These are phyloP conservation scores for Lachancea sp. DNA, from an alignment of 805 yeast species.

Conservation along the genomic window DNA sequence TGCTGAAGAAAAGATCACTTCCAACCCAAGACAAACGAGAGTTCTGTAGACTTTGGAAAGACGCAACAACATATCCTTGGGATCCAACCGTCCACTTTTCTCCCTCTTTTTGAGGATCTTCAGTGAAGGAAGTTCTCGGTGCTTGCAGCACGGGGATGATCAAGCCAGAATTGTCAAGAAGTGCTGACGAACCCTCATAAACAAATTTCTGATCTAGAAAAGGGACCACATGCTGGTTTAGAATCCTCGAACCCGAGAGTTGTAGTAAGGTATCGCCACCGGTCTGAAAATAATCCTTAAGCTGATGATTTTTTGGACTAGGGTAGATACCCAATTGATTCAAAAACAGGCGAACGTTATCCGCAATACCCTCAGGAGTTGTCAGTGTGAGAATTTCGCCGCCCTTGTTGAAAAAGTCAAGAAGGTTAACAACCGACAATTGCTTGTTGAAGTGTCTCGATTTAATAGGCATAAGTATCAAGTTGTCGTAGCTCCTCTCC, in stretches of 20 bases:
- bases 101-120: conserved; percentile 49
- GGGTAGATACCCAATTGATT: conserved; percentile 80
- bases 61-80: conserved; percentile 70
- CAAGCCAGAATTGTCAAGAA: conserved; percentile 60
- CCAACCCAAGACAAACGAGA: conserved; percentile 83
- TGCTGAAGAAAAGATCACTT: conserved; percentile 46
- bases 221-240: conserved; percentile 14
- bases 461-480: conserved; percentile 55
- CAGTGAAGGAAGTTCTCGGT: conserved; percentile 57
- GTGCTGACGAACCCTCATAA: conserved; percentile 58
- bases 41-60: conserved; percentile 71
- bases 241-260: conserved; percentile 12
- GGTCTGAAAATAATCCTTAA: conserved; percentile 58
- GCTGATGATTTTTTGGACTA: conserved; percentile 62
- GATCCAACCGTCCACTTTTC: conserved; percentile 72
- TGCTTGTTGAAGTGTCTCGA: conserved; percentile 38
- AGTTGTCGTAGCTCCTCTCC: conserved; percentile 44
- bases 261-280: conserved; percentile 12
- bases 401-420: conserved; percentile 55
- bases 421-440: conserved; percentile 43
- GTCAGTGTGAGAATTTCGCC: conserved; percentile 71
- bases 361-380: conserved; percentile 46
- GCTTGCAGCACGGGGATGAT: conserved; percentile 67
- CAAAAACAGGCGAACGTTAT: conserved; percentile 58
- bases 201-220: conserved; percentile 15